Evolutionary conservation across 2,329 filamentous ascomycete genomes (phyloP), one percentile per base, ranked within the genome.

Genomic region (Clarireedia sp.): DNA sequence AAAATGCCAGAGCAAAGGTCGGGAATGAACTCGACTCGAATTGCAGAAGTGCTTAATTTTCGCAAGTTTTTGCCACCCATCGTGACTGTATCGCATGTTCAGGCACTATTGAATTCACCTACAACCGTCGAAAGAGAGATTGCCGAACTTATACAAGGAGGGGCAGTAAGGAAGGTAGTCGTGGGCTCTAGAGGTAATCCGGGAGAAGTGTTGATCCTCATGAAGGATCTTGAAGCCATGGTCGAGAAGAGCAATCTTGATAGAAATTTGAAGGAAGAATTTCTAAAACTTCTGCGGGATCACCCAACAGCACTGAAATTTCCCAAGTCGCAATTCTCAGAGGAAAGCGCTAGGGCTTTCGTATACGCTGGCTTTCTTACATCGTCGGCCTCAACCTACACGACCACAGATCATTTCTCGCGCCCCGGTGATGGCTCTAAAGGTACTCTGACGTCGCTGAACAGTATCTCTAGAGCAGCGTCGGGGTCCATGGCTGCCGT

Each of bases 401-500:
- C 62, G 57, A 65, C 64, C 55, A 73, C 66, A 54, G 71, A 74
- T 49, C 62, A 71, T 21, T 77, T 74, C 60, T 70, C 71, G 14
- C 69, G 69, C 2, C 72, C 74, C 1, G 69, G 70, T 9, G 65
- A 71, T 9, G 69, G 69, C 6, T 70, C 70, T 3, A 54, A 62
- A 60, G 76, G 77, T 16, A 80, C 78, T 9, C 71, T 85, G 38
- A 76, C 79, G 23, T 83, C 81, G 3, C 74, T 90, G 9, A 78
- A 83, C 38, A 78, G 75, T 24, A 80, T 87, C 21, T 81, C 83
- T 2, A 77, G 74, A 59, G 83, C 85, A 21, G 81, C 85, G 5
- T 85, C 87, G 0, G 87, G 87, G 14, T 83, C 83, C 2, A 64
- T 86, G 2, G 84, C 76, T 6, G 85, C 87, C 1, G 81, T 90